Base-by-base conservation (phyloP, 1,139 yeast genomes). In the Zygosaccharomyces sapae region DNA sequence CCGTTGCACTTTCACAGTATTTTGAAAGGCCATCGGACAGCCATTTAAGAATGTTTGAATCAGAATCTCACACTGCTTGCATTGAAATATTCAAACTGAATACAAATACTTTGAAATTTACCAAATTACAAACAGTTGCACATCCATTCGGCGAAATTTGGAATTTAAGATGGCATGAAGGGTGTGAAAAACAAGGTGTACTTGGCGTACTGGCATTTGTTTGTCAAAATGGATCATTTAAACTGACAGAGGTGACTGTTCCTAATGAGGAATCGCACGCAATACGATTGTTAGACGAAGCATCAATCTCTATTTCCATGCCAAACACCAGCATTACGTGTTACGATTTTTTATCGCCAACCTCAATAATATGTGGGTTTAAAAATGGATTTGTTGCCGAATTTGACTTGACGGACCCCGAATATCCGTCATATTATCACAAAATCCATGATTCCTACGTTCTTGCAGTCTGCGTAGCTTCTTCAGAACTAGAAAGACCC, bases 351-450 rank as follows among this genome's bases (percentile, higher is more conserved):
- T 53, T 80, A 8, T 75, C 79, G 4, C 59, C 71, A 3, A 69
- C 73, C 2, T 70, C 67, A 6, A 58, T 88, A 1, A 60, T 83
- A 1, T 79, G 81, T 29, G 96, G 95, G 0, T 74, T 82, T 5
- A 67, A 73, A 0, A 77, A 79, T 48, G 97, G 97, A 0, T 71
- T 71, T 33, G 66, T 88, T 5, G 83, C 82, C 0, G 94, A 86
- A 58, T 83, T 77, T 56, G 71, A 76, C 25, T 60, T 84, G 1
- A 46, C 58, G 1, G 63, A 66, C 3, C 42, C 56, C 0, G 55
- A 51, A 3, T 48, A 60, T 1, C 89, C 89, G 0, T 76, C 83
- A 0, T 82, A 68, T 38, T 59, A 70, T 29, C 56, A 61, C 22
- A 74, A 75, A 12, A 58, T 81, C 1, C 76, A 79, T 27, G 76